Evolutionary conservation across 192 early-diverging fungal species (phyloP).

Genomic region (Dispira simplex): DNA sequence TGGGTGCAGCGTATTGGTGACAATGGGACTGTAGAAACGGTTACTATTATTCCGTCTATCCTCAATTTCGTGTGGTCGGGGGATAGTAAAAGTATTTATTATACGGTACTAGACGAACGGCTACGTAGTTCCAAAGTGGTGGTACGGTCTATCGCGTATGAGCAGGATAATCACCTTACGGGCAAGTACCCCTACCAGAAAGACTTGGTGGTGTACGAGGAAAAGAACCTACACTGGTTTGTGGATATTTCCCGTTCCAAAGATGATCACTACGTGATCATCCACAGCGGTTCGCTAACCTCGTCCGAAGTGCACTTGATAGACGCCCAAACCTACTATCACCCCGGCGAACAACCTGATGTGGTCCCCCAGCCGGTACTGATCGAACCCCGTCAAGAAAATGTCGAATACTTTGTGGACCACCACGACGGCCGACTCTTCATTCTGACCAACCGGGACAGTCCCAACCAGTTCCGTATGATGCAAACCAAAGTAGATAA

Average conservation of each 20-base stretch:
- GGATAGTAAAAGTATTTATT: constrained; percentile 35
- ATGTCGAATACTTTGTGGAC: constrained; percentile 61
- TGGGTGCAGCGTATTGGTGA: constrained; percentile 14
- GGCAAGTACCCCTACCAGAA: not conserved
- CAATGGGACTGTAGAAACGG: constrained; percentile 15
- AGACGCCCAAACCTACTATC: constrained; percentile 14
- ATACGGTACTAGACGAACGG: constrained; percentile 51
- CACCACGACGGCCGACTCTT: constrained; percentile 36
- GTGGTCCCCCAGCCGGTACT: constrained; percentile 24
- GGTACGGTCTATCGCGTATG: constrained; percentile 14
- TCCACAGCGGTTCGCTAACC: constrained; percentile 55
- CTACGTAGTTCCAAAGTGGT: constrained; percentile 43
- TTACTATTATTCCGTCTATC: not conserved
- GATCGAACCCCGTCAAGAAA: constrained; percentile 34
- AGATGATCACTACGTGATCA: constrained; percentile 45
- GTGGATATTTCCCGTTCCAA: constrained; percentile 62
- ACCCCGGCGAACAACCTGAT: constrained; percentile 20
- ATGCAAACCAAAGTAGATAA: constrained; percentile 27
- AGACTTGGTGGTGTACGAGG: constrained; percentile 43
- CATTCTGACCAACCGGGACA: constrained; percentile 22
- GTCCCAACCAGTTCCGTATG: constrained; percentile 40
- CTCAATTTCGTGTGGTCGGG: constrained; percentile 59
- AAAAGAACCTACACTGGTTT: constrained; percentile 46
- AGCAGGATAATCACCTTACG: constrained; percentile 1
- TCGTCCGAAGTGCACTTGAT: constrained; percentile 51